Conservation (phyloP, 495 filamentous ascomycete genomes). For the Aspergillus kassunensis region DNA sequence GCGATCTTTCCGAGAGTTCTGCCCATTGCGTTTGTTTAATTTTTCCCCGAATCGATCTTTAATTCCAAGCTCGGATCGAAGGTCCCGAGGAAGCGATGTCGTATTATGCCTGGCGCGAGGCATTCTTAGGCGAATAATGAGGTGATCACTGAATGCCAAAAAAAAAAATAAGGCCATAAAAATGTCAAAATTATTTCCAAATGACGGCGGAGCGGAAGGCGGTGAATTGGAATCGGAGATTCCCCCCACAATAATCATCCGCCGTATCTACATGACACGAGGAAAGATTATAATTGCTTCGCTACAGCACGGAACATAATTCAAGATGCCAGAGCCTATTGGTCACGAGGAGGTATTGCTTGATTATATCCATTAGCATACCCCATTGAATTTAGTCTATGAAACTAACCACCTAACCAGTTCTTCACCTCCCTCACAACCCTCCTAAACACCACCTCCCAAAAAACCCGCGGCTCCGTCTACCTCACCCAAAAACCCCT, state of each 20-base stretch:
- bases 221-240: slow-evolving; percentile 11
- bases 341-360: slow-evolving; percentile 73
- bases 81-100: slow-evolving; percentile 57
- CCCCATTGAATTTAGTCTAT: slow-evolving; percentile 9
- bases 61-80: slow-evolving; percentile 57
- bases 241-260: slow-evolving; percentile 4
- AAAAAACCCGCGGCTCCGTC: slow-evolving; percentile 70
- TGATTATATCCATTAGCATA: background rate
- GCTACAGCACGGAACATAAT: slow-evolving; percentile 4
- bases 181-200: slow-evolving; percentile 8
- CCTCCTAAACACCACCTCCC: slow-evolving; percentile 67
- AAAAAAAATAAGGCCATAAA: slow-evolving; percentile 5
- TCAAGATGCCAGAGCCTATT: slow-evolving; percentile 54
- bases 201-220: slow-evolving; percentile 21
- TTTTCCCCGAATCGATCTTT: slow-evolving; percentile 38
- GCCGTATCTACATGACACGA: background rate
- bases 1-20: slow-evolving; percentile 55
- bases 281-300: background rate
- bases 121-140: slow-evolving; percentile 21
- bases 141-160: no score
- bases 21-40: slow-evolving; percentile 36
- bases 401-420: slow-evolving; percentile 41
- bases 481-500: slow-evolving; percentile 77
- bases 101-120: slow-evolving; percentile 48
- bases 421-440: slow-evolving; percentile 78